Conservation (phyloP, 495 filamentous ascomycete species). For the Neurospora discreta region DNA sequence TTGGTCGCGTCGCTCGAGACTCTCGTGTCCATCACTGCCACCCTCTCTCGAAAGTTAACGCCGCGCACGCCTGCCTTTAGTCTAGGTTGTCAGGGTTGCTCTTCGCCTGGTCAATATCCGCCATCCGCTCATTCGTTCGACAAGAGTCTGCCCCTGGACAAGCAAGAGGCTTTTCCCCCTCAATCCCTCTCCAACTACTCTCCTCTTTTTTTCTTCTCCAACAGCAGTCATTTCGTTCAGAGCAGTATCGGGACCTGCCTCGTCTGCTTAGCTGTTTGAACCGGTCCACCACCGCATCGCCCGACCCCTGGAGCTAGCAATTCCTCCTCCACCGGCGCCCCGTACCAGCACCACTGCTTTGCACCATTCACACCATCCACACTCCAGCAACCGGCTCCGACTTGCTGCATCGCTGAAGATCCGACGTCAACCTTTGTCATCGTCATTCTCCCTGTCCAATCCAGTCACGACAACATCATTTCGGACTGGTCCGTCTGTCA, state of each 20-base stretch:
- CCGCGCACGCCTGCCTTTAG: not conserved
- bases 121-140: slow-evolving; percentile 1
- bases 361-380: not conserved
- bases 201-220: slow-evolving; percentile 20
- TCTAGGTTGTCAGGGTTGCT: not conserved
- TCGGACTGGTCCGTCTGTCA: slow-evolving; percentile 4
- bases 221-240: slow-evolving; percentile 24
- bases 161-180: slow-evolving; percentile 1
- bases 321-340: slow-evolving; percentile 16
- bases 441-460: slow-evolving; percentile 12
- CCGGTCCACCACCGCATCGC: slow-evolving; percentile 14
- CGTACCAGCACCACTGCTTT: not conserved
- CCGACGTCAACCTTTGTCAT: slow-evolving; percentile 11
- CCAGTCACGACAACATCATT: slow-evolving; percentile 15
- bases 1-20: not conserved
- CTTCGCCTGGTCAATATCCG: not conserved
- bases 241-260: slow-evolving; percentile 15
- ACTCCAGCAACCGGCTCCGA: not conserved
- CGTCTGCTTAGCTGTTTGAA: slow-evolving; percentile 20
- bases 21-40: not conserved
- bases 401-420: slow-evolving; percentile 5
- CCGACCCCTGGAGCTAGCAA: slow-evolving; percentile 25
- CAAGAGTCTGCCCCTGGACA: not conserved
- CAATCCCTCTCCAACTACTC: slow-evolving; percentile 15
- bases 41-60: slow-evolving; percentile 1